Evolutionary conservation across 352 stramenopile genomes (phyloP).

Genomic region (Globisporangium nodosum): DNA sequence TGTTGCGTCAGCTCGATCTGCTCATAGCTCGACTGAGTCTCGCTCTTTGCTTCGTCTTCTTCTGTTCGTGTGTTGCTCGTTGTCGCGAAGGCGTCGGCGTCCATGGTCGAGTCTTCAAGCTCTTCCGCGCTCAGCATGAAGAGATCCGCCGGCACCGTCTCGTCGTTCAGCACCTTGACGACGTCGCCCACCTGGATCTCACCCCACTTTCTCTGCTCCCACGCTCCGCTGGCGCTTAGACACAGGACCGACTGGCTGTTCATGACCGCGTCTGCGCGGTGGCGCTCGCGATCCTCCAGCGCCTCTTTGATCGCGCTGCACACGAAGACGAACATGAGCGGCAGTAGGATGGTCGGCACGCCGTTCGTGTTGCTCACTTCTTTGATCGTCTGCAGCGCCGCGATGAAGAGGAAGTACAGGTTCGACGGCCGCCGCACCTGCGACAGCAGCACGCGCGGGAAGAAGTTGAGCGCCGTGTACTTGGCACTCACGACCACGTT

Average conservation of each 20-base stretch:
- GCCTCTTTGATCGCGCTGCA: slow-evolving; percentile 79
- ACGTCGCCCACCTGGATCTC: slow-evolving; percentile 79
- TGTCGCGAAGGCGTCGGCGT: slow-evolving; percentile 5
- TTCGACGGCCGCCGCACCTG: slow-evolving; percentile 75
- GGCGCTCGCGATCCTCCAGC: slow-evolving; percentile 76
- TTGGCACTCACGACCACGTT: slow-evolving; percentile 81
- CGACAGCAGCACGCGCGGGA: slow-evolving; percentile 61
- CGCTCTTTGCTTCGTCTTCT: slow-evolving; percentile 4
- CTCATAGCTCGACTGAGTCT: slow-evolving; percentile 4
- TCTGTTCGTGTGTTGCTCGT: neutral
- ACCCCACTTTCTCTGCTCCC: slow-evolving; percentile 49
- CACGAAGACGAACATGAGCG: slow-evolving; percentile 71
- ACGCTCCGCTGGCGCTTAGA: slow-evolving; percentile 36
- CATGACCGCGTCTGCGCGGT: slow-evolving; percentile 61
- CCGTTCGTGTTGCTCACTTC: slow-evolving; percentile 84
- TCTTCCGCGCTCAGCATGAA: slow-evolving; percentile 60
- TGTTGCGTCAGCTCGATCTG: slow-evolving; percentile 5
- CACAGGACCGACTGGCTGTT: slow-evolving; percentile 61
- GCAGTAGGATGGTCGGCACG: slow-evolving; percentile 73
- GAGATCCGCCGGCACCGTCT: slow-evolving; percentile 66
- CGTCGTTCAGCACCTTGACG: slow-evolving; percentile 62
- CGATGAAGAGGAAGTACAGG: slow-evolving; percentile 85
- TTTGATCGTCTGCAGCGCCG: slow-evolving; percentile 74
- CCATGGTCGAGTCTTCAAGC: slow-evolving; percentile 38
- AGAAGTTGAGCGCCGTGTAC: slow-evolving; percentile 79